Conservation (phyloP, 768 basidiomycete genomes). For the Gyrodon lividus region DNA sequence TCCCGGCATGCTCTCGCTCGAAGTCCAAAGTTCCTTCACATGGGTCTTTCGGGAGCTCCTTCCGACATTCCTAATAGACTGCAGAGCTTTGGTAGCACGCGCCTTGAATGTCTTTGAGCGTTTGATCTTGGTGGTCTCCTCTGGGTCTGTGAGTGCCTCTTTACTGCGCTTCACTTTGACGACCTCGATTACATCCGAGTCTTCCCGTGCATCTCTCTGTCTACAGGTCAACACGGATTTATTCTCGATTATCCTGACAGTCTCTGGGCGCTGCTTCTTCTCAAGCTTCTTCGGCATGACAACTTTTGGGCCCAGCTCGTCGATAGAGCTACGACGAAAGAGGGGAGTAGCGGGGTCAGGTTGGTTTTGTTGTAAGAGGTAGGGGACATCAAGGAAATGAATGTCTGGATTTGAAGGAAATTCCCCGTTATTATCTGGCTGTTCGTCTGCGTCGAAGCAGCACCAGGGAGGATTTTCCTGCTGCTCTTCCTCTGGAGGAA, state of each 20-base stretch:
- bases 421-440: slow-evolving; percentile 18
- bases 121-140: slow-evolving; percentile 27
- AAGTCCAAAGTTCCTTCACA: slow-evolving; percentile 38
- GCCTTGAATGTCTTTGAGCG: slow-evolving; percentile 43
- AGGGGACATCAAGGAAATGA: slow-evolving; percentile 35
- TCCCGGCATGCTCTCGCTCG: slow-evolving; percentile 26
- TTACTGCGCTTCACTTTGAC: slow-evolving; percentile 51
- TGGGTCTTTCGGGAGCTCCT: slow-evolving; percentile 36
- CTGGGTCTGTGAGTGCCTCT: slow-evolving; percentile 20
- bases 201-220: slow-evolving; percentile 42
- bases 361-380: slow-evolving; percentile 17
- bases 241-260: slow-evolving; percentile 23
- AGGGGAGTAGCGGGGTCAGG: background rate
- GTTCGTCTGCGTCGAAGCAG: slow-evolving; percentile 51
- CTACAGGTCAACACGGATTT: slow-evolving; percentile 11
- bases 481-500: slow-evolving; percentile 59
- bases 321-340: slow-evolving; percentile 5
- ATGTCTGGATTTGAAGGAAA: slow-evolving; percentile 26
- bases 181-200: slow-evolving; percentile 55
- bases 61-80: slow-evolving; percentile 45
- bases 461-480: slow-evolving; percentile 49
- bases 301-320: slow-evolving; percentile 9
- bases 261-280: slow-evolving; percentile 32
- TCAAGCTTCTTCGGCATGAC: slow-evolving; percentile 23
- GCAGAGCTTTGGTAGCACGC: slow-evolving; percentile 47